Percentiles rank a stretch among this genome's conserved stretches.
These are phyloP conservation scores for Hibiscus tridactylites DNA, from an alignment of 345 rosid genomes.

Conservation along the genomic window DNA sequence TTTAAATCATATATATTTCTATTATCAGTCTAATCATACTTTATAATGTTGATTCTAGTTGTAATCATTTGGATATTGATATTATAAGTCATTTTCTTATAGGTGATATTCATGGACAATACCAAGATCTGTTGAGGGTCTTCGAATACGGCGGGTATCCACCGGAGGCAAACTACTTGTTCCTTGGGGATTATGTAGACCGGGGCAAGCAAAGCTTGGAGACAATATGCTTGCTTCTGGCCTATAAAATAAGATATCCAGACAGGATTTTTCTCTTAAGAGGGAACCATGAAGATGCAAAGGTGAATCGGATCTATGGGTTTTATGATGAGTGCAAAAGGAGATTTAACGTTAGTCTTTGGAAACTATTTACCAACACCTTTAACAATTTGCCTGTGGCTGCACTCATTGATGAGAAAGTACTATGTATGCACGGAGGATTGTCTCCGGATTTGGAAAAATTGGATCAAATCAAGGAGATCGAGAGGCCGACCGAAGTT, in stretches of 20 bases:
- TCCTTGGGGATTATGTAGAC: conserved; percentile 95
- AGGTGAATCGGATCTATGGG: conserved; percentile 90
- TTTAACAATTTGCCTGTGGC: conserved; percentile 92
- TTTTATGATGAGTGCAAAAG: conserved; percentile 98
- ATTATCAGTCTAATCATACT: no score
- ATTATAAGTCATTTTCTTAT: background rate
- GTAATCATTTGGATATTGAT: background rate
- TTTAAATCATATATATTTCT: no score
- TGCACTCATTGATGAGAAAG: conserved; percentile 80
- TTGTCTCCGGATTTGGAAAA: conserved; percentile 73
- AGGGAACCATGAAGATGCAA: conserved; percentile 98
- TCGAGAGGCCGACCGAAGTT: conserved; percentile 79
- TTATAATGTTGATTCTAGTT: no score
- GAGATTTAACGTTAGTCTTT: conserved; percentile 84
- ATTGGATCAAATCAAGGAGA: conserved; percentile 68
- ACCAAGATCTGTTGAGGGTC: conserved; percentile 82
- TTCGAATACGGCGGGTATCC: conserved; percentile 91
- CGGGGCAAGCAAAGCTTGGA: conserved; percentile 97
- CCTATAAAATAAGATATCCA: conserved; percentile 87
- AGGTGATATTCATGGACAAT: conserved; percentile 98
- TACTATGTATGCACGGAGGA: conserved; percentile 97
- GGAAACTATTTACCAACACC: conserved; percentile 92
- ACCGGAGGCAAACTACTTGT: conserved; percentile 80
- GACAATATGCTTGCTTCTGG: conserved; percentile 88
- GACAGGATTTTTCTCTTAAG: conserved; percentile 61